phyloP scores from a whole-genome alignment of 2,329 filamentous ascomycete genomes.

The Fusarium floridanum region DNA sequence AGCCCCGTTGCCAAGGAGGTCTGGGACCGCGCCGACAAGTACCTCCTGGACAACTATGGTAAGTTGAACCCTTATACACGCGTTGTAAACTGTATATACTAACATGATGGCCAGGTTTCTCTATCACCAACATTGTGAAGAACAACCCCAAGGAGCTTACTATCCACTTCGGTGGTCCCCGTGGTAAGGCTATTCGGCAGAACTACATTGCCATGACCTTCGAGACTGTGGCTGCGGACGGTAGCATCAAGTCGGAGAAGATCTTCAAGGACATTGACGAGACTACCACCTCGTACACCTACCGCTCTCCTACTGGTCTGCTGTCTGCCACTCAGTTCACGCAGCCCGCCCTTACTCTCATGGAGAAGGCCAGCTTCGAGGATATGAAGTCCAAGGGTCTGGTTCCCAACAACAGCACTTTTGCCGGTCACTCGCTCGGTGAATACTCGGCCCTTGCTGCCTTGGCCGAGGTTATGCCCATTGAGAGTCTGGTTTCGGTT shows the following conservation, averaged over 20 bases:
- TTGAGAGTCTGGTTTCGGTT: slow-evolving; percentile 96
- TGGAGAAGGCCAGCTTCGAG: slow-evolving; percentile 99
- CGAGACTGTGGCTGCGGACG: slow-evolving; percentile 94
- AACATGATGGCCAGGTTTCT: slow-evolving; percentile 73
- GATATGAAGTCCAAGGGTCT: slow-evolving; percentile 98
- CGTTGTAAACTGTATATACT: slow-evolving; percentile 8
- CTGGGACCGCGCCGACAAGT: slow-evolving; percentile 97
- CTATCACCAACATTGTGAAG: slow-evolving; percentile 98
- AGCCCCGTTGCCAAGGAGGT: slow-evolving; percentile 96
- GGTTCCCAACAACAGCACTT: slow-evolving; percentile 95
- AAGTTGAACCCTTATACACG: slow-evolving; percentile 50
- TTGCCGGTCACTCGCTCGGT: slow-evolving; percentile 96
- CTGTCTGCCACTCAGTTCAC: slow-evolving; percentile 99
- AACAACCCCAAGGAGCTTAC: slow-evolving; percentile 99
- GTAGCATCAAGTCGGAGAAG: slow-evolving; percentile 95
- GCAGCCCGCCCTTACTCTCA: slow-evolving; percentile 94
- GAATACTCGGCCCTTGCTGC: slow-evolving; percentile 98
- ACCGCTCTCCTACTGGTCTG: slow-evolving; percentile 92
- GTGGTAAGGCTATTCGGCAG: slow-evolving; percentile 95
- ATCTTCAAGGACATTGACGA: slow-evolving; percentile 99
- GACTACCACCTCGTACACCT: slow-evolving; percentile 94
- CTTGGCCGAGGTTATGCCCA: slow-evolving; percentile 98
- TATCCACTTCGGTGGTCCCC: slow-evolving; percentile 96
- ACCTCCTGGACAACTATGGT: slow-evolving; percentile 99
- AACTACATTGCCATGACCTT: slow-evolving; percentile 99